Evolutionary conservation across 352 stramenopile species (phyloP), one percentile per base, ranked within the genome.

Genomic region (Phytopythium boreale): DNA sequence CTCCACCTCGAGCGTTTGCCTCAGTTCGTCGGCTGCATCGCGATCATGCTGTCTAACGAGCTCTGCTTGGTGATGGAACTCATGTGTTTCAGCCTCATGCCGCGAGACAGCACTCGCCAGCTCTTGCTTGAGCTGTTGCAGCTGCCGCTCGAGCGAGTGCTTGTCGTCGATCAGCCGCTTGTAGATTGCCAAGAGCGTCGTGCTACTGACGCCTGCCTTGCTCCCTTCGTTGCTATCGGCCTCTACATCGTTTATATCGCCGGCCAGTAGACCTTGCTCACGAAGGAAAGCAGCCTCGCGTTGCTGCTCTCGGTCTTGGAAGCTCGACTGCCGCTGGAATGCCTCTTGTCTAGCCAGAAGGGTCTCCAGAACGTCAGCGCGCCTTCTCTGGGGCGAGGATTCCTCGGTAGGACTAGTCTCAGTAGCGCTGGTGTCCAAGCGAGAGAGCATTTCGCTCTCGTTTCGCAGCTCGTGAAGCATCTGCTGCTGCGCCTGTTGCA

Each of bases 131-230:
- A 34, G 60, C 43, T 64, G 49, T 20, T 50, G 49, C 17, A 74
- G 49, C 14, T 77, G 67, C 1, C 26, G 31, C 37, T 71, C 61
- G 10, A 74, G 60, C 3, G 20, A 61, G 20, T 39, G 27, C 9
- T 43, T 64, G 7, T 46, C 49, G 2, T 58, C 59, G 1, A 64
- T 20, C 29, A 64, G 36, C 7, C 27, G 44, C 11, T 61, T 70
- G 62, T 84, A 81, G 19, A 81, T 64, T 14, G 36, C 44, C 17
- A 81, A 26, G 8, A 68, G 73, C 7, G 37, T 51, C n/a, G 31
- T 53, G n/a, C 59, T 53, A 9, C 69, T 63, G 10, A 82, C 47
- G 0, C 36, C 37, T 10, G 11, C 29, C 8, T 55, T 39, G 26
- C 1, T 62, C 1, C 49, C n/a, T 3, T 9, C 22, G 14, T 29